Evolutionary conservation across 1,284 basidiomycete genomes (phyloP), one percentile per base, ranked within the genome.

Genomic region (Ganoderma resinaceum): DNA sequence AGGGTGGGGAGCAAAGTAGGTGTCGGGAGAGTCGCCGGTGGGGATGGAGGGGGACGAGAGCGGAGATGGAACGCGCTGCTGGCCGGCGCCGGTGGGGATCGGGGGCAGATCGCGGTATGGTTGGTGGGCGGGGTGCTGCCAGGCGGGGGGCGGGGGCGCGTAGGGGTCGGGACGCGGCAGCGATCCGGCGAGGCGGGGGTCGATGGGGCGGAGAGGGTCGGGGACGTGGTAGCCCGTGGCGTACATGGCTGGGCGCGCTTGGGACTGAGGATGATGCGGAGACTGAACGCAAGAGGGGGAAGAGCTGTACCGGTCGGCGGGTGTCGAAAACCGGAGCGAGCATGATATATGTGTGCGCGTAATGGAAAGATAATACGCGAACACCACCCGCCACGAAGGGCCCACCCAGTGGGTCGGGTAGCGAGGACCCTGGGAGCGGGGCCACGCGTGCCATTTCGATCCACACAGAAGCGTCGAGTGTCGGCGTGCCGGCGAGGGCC

Each of bases 51-150:
- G 66, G 7, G 71, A 65, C 5, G 72, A 71, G 59, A 66, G 65
- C 69, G 72, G 72, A 70, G 72, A 73, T 70, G 67, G 60, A 73
- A 73, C 69, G 60, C 52, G 52, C 52, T 70, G 72, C 42, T 31
- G 14, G 62, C 33, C 63, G 64, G 69, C 11, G 61, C 66, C 29
- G 38, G 58, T 26, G 12, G 53, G 67, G 35, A 62, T 29, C 5
- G 66, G 53, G 43, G 37, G 35, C 23, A 66, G 69, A 73, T 73
- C 72, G 72, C 40, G 63, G 37, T 67, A 70, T 20, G 49, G 67
- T n/a, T 43, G 53, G 9, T 69, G 66, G 42, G 63, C 61, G 46
- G 70, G 61, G 26, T 63, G 33, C 8, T 66, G 66, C 72, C 72
- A 73, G 58, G 58, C 62, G 33, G 52, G 33, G 14, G 53, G 66